Evolutionary conservation across 805 yeast genomes (phyloP), one percentile per base, ranked within the genome.

Genomic region (Lachancea mirantina): DNA sequence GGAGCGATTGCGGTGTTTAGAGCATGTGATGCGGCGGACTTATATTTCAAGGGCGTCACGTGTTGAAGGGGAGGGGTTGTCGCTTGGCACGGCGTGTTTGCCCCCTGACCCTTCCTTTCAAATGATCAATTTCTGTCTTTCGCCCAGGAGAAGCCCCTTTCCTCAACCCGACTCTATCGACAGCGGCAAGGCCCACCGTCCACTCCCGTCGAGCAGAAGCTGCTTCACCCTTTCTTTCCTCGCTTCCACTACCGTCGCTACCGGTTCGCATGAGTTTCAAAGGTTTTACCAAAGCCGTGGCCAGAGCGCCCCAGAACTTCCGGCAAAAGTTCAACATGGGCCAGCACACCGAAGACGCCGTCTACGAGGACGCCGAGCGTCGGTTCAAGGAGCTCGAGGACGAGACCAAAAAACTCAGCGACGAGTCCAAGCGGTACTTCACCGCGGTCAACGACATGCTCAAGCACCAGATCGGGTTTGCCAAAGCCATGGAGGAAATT

Each of bases 401-500:
- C 11, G 95, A 88, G 59, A 87, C 96, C 23, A 84, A 85, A 64
- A 82, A 84, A 54, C 68, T 92, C 39, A 81, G 87, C 47, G 85
- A 82, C 23, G 97, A 89, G 61, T 80, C 95, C 19, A 84, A 80
- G 50, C 74, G 95, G 55, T 92, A 92, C 61, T 87, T 84, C 49
- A 71, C 73, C 20, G 95, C 97, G 0, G 95, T 92, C 35, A 85
- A 84, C 52, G 95, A 89, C 26, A 87, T 92, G 94, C 67, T 92
- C 47, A 79, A 77, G 38, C 92, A 83, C 59, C 98, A 92, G 59
- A 80, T 89, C 45, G 96, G 89, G 39, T 92, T 88, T 57, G 82
- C 95, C n/a, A 81, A 80, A 51, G 89, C 94, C 3, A 85, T 92
- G 61, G 96, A 88, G 57, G 96, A 88, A 54, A 82, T 92, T 39